These are phyloP conservation scores for Persicaria tinctoria DNA, from an alignment of 148 eudicot genomes.

Conservation along the genomic window DNA sequence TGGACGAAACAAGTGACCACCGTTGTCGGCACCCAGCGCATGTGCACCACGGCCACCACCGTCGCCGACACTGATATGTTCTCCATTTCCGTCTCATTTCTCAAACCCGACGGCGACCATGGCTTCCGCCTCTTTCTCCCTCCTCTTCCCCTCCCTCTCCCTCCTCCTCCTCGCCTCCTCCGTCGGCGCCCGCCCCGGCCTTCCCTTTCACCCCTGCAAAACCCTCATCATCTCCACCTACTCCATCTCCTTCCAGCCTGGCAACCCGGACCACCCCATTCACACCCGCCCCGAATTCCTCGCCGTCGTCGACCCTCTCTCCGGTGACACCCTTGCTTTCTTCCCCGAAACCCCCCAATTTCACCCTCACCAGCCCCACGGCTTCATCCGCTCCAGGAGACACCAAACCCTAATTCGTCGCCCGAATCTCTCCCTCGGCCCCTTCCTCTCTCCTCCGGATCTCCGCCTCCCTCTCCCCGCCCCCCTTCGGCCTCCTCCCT, in stretches of 20 bases:
- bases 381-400: neutral
- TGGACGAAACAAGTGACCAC: too few species aligned
- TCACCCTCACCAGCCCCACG: neutral
- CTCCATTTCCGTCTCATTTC: neutral
- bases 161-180: conserved; percentile 21
- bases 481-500: too few species aligned
- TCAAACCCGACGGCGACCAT: conserved; percentile 29
- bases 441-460: conserved; percentile 3
- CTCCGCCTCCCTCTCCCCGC: conserved; percentile 22
- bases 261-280: neutral
- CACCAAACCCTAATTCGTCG: conserved; percentile 11
- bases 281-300: conserved; percentile 29
- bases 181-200: conserved; percentile 25
- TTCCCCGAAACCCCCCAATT: conserved; percentile 14
- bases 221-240: conserved; percentile 46
- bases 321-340: conserved; percentile 10
- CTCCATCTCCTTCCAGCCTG: conserved; percentile 25
- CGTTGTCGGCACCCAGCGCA: too few species aligned
- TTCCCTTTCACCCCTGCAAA: conserved; percentile 33
- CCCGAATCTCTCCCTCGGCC: conserved; percentile 12
- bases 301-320: conserved; percentile 27
- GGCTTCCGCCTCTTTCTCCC: conserved; percentile 16
- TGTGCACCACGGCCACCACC: too few species aligned
- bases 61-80: too few species aligned
- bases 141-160: conserved; percentile 16